A percentile compares a stretch with the other conserved stretches of the same genome.
phyloP scores from a whole-genome alignment of 257 asterid species.

The Nicotiana attenuata region DNA sequence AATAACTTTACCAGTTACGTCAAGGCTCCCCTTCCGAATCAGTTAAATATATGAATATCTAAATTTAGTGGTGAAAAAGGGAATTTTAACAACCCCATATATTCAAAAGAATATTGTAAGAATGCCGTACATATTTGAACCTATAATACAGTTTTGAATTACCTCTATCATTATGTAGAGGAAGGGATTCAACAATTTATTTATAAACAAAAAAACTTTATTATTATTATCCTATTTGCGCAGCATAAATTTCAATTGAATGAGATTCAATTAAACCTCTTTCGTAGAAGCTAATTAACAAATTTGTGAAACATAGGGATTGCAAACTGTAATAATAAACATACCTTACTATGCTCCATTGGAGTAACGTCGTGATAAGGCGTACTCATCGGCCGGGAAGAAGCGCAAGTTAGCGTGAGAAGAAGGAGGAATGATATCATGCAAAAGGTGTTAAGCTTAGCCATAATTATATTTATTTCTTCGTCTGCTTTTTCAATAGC shows the following conservation, averaged over 20 bases:
- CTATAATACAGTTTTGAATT: no score
- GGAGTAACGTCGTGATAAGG: constrained; percentile 52
- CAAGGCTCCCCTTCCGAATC: no score
- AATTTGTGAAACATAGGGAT: neutral
- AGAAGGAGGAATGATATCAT: constrained; percentile 33
- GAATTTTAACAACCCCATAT: neutral
- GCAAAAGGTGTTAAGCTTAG: constrained; percentile 31
- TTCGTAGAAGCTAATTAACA: neutral
- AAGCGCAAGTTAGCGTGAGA: constrained; percentile 23
- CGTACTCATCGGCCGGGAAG: constrained; percentile 33
- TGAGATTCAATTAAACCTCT: neutral
- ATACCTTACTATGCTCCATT: constrained; percentile 34
- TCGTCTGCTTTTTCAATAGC: no score
- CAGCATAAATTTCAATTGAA: neutral
- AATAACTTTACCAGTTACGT: no score
- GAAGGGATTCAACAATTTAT: neutral
- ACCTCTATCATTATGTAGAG: no score
- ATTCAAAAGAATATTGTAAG: no score
- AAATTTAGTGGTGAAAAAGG: neutral
- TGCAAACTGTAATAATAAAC: neutral
- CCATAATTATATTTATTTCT: constrained; percentile 22
- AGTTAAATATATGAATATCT: neutral
- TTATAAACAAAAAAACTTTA: neutral
- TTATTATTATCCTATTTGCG: neutral
- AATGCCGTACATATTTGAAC: no score